Evolutionary conservation across 768 basidiomycete species (phyloP), one percentile per base, ranked within the genome.

Genomic region (Lactarius pseudohatsudake): DNA sequence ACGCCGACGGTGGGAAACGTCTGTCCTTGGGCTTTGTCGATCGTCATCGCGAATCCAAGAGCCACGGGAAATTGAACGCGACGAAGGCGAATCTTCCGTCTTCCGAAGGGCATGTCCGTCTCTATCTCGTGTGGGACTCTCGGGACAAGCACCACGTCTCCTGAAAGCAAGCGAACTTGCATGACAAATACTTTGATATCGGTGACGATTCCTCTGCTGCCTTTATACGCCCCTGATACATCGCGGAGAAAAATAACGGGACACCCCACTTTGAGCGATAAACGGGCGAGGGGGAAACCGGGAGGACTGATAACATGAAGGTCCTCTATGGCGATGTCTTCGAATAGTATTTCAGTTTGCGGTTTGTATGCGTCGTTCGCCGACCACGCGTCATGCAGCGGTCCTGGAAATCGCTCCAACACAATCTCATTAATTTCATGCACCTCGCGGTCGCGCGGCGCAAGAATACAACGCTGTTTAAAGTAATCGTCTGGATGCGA

Each of bases 11-110:
- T 13, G 11, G 26, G 15, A 26, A 53, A 53, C 26, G 22, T 15
- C 26, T 53, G 50, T 53, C 50, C 50, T 26, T 53, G 22, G 2
- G 50, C 50, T 2, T 53, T 53, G 9, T 47, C 47, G 45, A 60
- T 60, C 2, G 45, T 60, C 45, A 36, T 60, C 20, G 59, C 59
- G n/a, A 50, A 60, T 32, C 45, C 45, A 7, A 60, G 59, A 6
- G 30, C 20, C 13, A 60, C 13, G 18, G 59, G 59, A 18, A n/a
- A 60, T 47, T 60, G 59, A 34, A 32, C 4, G 8, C 45, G 30
- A 1, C 18, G 15, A 3, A 60, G 32, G 0, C 20, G 3, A 9
- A 34, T 34, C 34, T 8, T 34, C 34, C 34, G 34, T 34, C 34
- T 9, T 9, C 34, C 34, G 10, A 59, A 26, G 20, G 22, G 9